Conservation (phyloP, 768 basidiomycete species). For the Amanita thiersii region DNA sequence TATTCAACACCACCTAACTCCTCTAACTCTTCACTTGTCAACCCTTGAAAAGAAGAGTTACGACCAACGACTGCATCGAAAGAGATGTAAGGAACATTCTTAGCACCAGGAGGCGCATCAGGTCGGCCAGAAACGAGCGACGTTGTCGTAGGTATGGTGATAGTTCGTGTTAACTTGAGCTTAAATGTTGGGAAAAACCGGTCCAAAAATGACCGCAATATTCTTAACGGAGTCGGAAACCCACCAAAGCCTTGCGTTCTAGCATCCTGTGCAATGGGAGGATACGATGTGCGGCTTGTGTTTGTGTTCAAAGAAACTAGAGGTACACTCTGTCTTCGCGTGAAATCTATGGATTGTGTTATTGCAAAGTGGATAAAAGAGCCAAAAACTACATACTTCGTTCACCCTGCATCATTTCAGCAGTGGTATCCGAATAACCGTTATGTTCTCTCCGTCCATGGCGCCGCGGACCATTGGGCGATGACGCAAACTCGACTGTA, state of each 20-base stretch:
- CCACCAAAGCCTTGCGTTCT: conserved; percentile 57
- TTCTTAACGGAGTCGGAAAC: conserved; percentile 61
- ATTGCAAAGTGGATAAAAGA: too few relatives aligned
- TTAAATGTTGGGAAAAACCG: conserved; percentile 58
- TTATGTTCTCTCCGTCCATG: conserved; percentile 14
- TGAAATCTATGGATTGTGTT: too few relatives aligned
- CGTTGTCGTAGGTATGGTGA: conserved; percentile 69
- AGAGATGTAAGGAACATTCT: conserved; percentile 68
- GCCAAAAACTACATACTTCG: too few relatives aligned
- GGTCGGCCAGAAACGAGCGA: conserved; percentile 43
- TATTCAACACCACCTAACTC: conserved; percentile 95
- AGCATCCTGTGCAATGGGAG: conserved; percentile 10
- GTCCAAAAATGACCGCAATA: conserved; percentile 41
- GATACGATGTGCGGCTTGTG: conserved; percentile 13
- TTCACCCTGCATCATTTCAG: too few relatives aligned
- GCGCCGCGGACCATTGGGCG: conserved; percentile 18
- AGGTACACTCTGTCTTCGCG: too few relatives aligned
- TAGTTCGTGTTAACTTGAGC: conserved; percentile 50
- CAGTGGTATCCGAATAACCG: conserved; percentile 13
- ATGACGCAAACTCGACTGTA: conserved; percentile 48
- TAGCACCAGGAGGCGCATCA: conserved; percentile 32
- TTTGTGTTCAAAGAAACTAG: conserved; percentile 14
- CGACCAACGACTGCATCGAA: conserved; percentile 82
- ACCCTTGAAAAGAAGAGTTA: conserved; percentile 62
- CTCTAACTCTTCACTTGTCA: conserved; percentile 79